Percentiles rank a stretch among this genome's conserved stretches.
Evolutionary conservation across 176 grass and related monocot genomes (phyloP).

Genomic region (Avena sativa): DNA sequence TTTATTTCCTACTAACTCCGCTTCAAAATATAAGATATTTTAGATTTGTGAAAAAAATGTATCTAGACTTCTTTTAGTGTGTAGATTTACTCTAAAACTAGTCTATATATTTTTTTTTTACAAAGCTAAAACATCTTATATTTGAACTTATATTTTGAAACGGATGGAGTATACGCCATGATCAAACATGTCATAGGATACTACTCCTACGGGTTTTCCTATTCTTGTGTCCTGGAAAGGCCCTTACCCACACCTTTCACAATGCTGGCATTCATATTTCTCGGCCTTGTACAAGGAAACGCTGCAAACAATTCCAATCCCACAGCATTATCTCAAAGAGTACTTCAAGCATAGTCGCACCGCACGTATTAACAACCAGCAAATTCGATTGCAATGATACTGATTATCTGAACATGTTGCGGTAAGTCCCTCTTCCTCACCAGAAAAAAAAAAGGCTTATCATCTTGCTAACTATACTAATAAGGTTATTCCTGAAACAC

Average conservation of each 20-base stretch:
- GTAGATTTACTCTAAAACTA: too few relatives aligned
- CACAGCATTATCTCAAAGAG: neutral
- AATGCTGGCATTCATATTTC: neutral
- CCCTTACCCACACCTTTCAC: neutral
- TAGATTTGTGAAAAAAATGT: too few relatives aligned
- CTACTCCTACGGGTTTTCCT: too few relatives aligned
- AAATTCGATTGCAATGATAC: neutral
- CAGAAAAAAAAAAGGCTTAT: neutral
- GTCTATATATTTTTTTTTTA: too few relatives aligned
- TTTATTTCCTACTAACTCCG: too few relatives aligned
- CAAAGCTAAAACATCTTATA: too few relatives aligned
- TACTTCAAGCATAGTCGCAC: neutral
- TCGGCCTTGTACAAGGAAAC: neutral
- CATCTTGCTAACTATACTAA: neutral
- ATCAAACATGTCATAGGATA: too few relatives aligned
- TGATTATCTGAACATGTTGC: neutral
- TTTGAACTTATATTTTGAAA: too few relatives aligned
- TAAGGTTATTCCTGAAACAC: neutral
- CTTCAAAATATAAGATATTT: too few relatives aligned
- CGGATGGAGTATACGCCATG: too few relatives aligned
- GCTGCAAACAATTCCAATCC: neutral
- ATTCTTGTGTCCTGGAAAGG: too few relatives aligned
- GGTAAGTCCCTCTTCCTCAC: neutral
- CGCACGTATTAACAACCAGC: neutral
- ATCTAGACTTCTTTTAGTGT: too few relatives aligned